Percentiles rank a stretch among this genome's conserved stretches.
These are phyloP conservation scores for Yamadazyma taylorii DNA, from an alignment of 1,139 yeast species.

Conservation along the genomic window DNA sequence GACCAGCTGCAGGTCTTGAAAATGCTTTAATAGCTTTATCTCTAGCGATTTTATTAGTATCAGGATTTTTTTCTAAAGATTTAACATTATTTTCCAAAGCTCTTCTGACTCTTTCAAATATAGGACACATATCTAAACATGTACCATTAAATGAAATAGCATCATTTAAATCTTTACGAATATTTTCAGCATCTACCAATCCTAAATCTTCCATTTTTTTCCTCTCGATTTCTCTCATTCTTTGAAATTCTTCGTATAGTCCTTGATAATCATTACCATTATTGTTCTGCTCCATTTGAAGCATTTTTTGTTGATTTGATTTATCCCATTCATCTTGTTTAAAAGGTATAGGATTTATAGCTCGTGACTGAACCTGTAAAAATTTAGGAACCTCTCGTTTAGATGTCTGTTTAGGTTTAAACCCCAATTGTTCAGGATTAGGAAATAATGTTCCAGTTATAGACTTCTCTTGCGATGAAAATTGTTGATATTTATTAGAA, in stretches of 20 bases:
- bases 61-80: conserved; percentile 68
- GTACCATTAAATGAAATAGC: conserved; percentile 89
- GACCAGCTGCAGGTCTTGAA: conserved; percentile 97
- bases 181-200: conserved; percentile 85
- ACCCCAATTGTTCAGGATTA: conserved; percentile 34
- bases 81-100: conserved; percentile 86
- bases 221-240: conserved; percentile 76
- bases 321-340: conserved; percentile 42
- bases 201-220: conserved; percentile 78
- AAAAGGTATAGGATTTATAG: conserved; percentile 35
- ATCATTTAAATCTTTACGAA: conserved; percentile 75
- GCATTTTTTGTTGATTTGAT: conserved; percentile 42
- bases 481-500: conserved; percentile 23
- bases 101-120: conserved; percentile 87
- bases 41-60: conserved; percentile 61
- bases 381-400: conserved; percentile 40
- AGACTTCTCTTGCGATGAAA: conserved; percentile 21
- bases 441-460: conserved; percentile 30
- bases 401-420: conserved; percentile 14
- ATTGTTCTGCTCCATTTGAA: conserved; percentile 30
- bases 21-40: conserved; percentile 83
- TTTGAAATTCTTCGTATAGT: conserved; percentile 56
- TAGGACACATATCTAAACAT: conserved; percentile 93
- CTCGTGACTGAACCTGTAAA: conserved; percentile 37
- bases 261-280: conserved; percentile 43